These are phyloP conservation scores for Hypoxylon perforatum DNA, from an alignment of 495 filamentous ascomycete species.

Conservation along the genomic window DNA sequence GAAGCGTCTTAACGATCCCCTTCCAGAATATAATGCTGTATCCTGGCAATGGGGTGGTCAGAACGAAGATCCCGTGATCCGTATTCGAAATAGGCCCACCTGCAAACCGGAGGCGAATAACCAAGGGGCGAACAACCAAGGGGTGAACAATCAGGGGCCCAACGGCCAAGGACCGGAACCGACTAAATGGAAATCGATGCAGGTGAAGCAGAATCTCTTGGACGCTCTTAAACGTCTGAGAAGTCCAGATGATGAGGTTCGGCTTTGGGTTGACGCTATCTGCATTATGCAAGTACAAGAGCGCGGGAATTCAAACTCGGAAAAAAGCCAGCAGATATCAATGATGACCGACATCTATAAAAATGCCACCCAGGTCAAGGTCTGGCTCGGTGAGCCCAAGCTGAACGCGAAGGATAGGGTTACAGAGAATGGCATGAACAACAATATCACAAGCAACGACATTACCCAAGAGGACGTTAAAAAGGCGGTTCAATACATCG, in stretches of 20 bases:
- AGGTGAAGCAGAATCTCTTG: slow-evolving; percentile 1
- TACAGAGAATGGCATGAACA: background rate
- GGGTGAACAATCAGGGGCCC: background rate
- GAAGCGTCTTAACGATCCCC: background rate
- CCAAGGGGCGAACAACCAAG: no score
- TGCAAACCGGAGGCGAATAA: background rate
- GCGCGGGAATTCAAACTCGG: background rate
- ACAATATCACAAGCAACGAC: slow-evolving; percentile 1
- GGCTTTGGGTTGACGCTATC: slow-evolving; percentile 7
- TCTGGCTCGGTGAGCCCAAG: slow-evolving; percentile 25
- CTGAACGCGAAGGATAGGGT: background rate
- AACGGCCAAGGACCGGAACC: background rate
- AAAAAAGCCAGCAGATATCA: slow-evolving; percentile 13
- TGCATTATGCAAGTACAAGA: slow-evolving; percentile 2
- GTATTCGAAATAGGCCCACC: slow-evolving; percentile 1
- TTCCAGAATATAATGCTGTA: slow-evolving; percentile 3
- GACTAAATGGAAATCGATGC: background rate
- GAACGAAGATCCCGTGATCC: background rate
- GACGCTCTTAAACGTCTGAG: background rate
- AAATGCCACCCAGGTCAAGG: slow-evolving; percentile 1
- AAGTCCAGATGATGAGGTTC: background rate
- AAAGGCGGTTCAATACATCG: slow-evolving; percentile 8
- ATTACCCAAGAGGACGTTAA: slow-evolving; percentile 7
- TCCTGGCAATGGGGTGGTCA: slow-evolving; percentile 18
- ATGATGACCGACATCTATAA: slow-evolving; percentile 25